Conservation (phyloP, 208 protist genomes). For the Naegleria fowleri region DNA sequence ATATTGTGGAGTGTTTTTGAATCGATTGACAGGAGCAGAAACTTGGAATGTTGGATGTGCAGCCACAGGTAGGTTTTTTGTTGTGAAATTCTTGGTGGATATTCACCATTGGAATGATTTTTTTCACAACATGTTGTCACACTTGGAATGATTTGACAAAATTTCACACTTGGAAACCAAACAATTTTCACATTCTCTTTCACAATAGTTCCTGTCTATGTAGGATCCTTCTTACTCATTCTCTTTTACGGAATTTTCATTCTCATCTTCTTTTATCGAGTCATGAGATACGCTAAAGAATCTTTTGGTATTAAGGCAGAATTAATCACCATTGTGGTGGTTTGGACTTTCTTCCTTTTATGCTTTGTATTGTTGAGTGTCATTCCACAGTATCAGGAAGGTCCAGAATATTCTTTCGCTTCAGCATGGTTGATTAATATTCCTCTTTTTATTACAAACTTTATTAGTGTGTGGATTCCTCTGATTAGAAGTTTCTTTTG, state of each 20-base stretch:
- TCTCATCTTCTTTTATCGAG: background rate
- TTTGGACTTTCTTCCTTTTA: background rate
- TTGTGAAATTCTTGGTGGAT: too few relatives aligned
- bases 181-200: too few relatives aligned
- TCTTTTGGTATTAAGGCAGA: background rate
- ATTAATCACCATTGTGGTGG: background rate
- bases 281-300: background rate
- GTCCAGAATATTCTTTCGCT: background rate
- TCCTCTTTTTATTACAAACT: background rate
- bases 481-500: background rate
- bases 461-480: background rate
- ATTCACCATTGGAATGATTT: too few relatives aligned
- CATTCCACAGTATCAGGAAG: background rate
- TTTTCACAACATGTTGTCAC: too few relatives aligned
- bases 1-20: background rate
- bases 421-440: background rate
- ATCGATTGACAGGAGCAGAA: background rate
- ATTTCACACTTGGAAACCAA: too few relatives aligned
- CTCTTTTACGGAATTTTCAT: background rate
- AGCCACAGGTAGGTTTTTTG: background rate
- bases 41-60: background rate
- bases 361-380: background rate
- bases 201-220: background rate
- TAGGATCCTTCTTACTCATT: background rate
- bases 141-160: too few relatives aligned